A percentile compares a stretch with the other conserved stretches of the same genome.
Conservation (phyloP, 73 alveolate species). For the Halteria grandinella region DNA sequence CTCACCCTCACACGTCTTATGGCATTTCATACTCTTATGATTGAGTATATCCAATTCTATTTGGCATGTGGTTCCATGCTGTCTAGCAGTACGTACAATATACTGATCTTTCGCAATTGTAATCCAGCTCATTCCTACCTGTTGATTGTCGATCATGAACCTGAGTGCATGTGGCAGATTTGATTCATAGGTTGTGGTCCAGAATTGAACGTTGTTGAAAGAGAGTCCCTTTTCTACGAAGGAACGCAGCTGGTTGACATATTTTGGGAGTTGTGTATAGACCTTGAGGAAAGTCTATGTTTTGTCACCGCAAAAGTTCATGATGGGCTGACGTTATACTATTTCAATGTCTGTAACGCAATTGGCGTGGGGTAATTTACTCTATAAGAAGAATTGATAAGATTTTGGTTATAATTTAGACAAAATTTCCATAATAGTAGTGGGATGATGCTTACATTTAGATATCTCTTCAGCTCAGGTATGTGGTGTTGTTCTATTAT, state of each 20-base stretch:
- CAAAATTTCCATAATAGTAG: no score
- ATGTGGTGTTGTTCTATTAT: conserved; percentile 16
- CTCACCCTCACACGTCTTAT: conserved; percentile 86
- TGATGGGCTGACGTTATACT: conserved; percentile 78
- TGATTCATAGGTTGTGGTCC: conserved; percentile 93
- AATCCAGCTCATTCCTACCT: conserved; percentile 98
- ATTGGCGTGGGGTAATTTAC: conserved; percentile 56
- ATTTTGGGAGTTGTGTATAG: conserved; percentile 82
- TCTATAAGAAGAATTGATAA: conserved; percentile 1
- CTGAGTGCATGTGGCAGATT: conserved; percentile 98
- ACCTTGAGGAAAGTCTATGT: conserved; percentile 81
- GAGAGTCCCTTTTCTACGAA: conserved; percentile 79
- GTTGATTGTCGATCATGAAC: conserved; percentile 97
- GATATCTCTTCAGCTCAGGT: conserved; percentile 47
- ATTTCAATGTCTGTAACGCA: conserved; percentile 82
- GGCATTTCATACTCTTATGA: conserved; percentile 79
- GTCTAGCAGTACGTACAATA: conserved; percentile 40
- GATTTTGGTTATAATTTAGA: conserved; percentile 10
- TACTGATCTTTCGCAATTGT: conserved; percentile 71
- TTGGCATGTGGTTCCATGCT: conserved; percentile 82
- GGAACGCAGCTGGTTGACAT: conserved; percentile 85
- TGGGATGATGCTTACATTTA: conserved; percentile 49
- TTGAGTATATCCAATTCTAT: conserved; percentile 93
- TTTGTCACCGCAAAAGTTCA: conserved; percentile 76
- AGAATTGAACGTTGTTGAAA: conserved; percentile 58